Evolutionary conservation across 2,329 filamentous ascomycete species (phyloP), one percentile per base, ranked within the genome.

Genomic region (Cyphellophora attinorum): DNA sequence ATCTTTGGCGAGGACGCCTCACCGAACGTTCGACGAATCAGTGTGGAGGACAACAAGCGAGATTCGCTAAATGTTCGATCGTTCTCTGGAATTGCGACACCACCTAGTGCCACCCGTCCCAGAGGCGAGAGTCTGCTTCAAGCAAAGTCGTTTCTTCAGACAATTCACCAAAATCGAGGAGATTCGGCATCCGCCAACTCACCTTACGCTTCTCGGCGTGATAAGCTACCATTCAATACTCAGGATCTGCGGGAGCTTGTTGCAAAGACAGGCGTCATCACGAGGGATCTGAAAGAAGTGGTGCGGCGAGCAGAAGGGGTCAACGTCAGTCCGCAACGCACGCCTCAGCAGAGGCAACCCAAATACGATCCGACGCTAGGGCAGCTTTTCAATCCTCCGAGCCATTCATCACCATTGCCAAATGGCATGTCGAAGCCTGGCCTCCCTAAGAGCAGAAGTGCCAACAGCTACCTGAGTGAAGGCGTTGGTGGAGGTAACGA

Each of bases 211-310:
- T 33, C 46, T 19, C 42, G 52, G n/a, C 47, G 56, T 12, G 56
- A 52, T n/a, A 79, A 78, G 47, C 67, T 79, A n/a, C 72, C 74
- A 1, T 80, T 80, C 49, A 75, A 79, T 48, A 79, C 75, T 2
- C 71, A 71, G 16, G 79, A 76, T 28, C 62, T 80, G 11, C 66
- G 68, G 44, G 71, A 76, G 49, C 72, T 80, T 37, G 75, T 80
- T 16, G 51, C 61, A 17, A 60, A 65, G 27, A 64, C 65, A 11
- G 63, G 64, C 12, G 62, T 64, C 18, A 61, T 68, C 28, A 68
- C 63, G 12, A 56, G 65, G 30, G 60, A 64, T 10, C 45, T 68
- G 34, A 68, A 68, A 43, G 65, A 68, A 39, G 59, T 65, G 31
- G 58, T 68, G 29, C 62, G 65, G 39, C 64, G 61, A 50, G 65